A percentile compares a stretch with the other conserved stretches of the same genome.
phyloP scores from a whole-genome alignment of 768 basidiomycete species.

The Russula foetens region DNA sequence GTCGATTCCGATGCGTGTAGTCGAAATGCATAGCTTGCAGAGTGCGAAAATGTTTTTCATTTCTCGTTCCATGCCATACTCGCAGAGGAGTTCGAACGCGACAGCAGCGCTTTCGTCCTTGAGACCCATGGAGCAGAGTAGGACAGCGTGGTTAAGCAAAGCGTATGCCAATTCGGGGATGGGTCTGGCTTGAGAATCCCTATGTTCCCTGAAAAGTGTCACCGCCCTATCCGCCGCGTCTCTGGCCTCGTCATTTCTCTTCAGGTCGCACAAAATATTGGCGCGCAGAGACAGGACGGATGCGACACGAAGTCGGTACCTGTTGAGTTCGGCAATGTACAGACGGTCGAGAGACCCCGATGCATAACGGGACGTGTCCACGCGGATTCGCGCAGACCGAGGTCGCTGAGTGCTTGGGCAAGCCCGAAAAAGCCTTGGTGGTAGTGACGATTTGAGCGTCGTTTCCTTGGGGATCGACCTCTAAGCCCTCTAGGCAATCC shows the following conservation, averaged over 20 bases:
- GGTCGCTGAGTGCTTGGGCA: conserved; percentile 10
- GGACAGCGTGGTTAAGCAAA: not conserved
- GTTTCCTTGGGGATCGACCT: not conserved
- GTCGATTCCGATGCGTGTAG: not conserved
- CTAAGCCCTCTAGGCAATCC: not conserved
- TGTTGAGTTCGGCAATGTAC: not conserved
- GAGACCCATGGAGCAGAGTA: not conserved
- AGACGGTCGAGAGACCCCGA: not conserved
- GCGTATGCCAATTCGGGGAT: not conserved
- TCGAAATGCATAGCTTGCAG: not conserved
- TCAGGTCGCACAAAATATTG: conserved; percentile 6
- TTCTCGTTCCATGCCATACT: not conserved
- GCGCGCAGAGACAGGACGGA: not conserved
- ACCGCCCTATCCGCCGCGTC: not conserved
- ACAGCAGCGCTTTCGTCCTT: not conserved
- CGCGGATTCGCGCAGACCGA: conserved; percentile 1
- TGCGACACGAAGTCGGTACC: not conserved
- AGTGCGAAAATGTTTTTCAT: not conserved
- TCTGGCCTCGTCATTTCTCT: not conserved
- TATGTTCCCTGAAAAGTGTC: not conserved
- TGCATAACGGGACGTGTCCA: not conserved
- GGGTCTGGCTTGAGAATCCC: not conserved
- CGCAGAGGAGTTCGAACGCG: conserved; percentile 1
- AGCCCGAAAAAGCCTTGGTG: not conserved
- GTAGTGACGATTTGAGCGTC: not conserved